phyloP scores from a whole-genome alignment of 2,329 filamentous ascomycete genomes.

The Lachnellula cervina region DNA sequence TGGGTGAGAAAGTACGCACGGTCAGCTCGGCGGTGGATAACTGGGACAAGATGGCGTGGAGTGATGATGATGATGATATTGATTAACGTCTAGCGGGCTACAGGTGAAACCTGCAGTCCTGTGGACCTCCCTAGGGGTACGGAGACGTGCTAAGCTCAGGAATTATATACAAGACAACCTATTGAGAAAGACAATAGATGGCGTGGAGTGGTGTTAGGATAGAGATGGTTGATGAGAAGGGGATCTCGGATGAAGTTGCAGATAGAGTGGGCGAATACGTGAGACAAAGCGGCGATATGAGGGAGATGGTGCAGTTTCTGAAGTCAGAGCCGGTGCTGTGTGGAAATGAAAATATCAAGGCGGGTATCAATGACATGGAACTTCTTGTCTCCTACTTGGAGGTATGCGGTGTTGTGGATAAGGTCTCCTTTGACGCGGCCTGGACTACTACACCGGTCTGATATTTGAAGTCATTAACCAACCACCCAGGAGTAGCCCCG shows the following conservation, averaged over 20 bases:
- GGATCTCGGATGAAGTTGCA: conserved; percentile 68
- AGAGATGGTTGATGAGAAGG: conserved; percentile 93
- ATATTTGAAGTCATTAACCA: conserved; percentile 78
- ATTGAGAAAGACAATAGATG: too few species aligned
- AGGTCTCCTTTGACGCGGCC: conserved; percentile 85
- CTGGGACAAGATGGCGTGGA: conserved; percentile 88
- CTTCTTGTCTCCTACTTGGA: conserved; percentile 79
- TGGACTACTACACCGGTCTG: conserved; percentile 78
- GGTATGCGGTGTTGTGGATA: conserved; percentile 65
- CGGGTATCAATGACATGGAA: conserved; percentile 75
- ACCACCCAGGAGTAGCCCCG: conserved; percentile 31
- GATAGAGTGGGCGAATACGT: conserved; percentile 86
- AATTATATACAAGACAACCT: too few species aligned
- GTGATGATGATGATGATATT: too few species aligned
- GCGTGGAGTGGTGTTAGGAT: conserved; percentile 85
- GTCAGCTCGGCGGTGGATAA: conserved; percentile 96
- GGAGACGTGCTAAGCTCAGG: too few species aligned
- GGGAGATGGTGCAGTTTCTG: conserved; percentile 63
- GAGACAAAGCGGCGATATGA: conserved; percentile 65
- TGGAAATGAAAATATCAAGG: conserved; percentile 69
- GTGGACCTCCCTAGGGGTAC: too few species aligned
- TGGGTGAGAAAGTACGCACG: conserved; percentile 76
- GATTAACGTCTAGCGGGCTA: too few species aligned
- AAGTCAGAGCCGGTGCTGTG: conserved; percentile 61
- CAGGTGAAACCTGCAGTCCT: too few species aligned